These are phyloP conservation scores for Aspergillus sp. DNA, from an alignment of 2,329 filamentous ascomycete species.

Conservation along the genomic window DNA sequence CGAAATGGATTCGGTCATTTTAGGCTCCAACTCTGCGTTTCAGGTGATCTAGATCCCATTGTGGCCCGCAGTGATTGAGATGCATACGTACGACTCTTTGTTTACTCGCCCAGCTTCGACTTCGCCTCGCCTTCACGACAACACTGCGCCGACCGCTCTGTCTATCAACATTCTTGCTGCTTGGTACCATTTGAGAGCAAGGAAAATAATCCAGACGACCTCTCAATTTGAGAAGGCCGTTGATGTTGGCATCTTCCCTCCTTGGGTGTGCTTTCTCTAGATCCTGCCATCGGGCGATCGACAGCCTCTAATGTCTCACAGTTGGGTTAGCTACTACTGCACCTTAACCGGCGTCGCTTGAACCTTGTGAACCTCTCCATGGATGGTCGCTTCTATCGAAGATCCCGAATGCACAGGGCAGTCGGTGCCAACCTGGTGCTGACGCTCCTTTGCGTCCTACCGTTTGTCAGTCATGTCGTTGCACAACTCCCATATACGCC, in stretches of 20 bases:
- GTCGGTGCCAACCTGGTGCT: conserved; percentile 13
- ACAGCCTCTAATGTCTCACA: conserved; percentile 16
- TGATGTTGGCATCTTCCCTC: conserved; percentile 12
- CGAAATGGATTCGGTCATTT: conserved; percentile 14
- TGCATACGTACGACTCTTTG: conserved; percentile 10
- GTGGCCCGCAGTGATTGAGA: conserved; percentile 10
- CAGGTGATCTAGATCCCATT: conserved; percentile 11
- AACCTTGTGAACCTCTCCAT: conserved; percentile 14
- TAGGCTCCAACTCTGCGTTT: conserved; percentile 6
- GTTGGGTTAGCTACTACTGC: conserved; percentile 7
- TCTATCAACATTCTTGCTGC: not conserved
- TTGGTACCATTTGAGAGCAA: not conserved
- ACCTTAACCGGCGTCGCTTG: conserved; percentile 3
- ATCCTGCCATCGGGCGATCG: conserved; percentile 17
- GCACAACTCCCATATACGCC: conserved; percentile 71
- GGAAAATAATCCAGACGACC: not conserved
- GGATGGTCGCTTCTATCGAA: conserved; percentile 16
- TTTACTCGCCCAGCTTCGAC: conserved; percentile 9
- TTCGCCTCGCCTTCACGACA: conserved; percentile 1
- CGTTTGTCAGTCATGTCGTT: conserved; percentile 20
- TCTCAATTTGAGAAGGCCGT: not conserved
- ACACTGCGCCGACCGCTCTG: not conserved
- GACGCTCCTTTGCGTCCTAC: conserved; percentile 21
- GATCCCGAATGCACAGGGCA: conserved; percentile 13
- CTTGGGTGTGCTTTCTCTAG: conserved; percentile 13